Evolutionary conservation across 768 basidiomycete genomes (phyloP), one percentile per base, ranked within the genome.

Genomic region (Termitomyces sp.): DNA sequence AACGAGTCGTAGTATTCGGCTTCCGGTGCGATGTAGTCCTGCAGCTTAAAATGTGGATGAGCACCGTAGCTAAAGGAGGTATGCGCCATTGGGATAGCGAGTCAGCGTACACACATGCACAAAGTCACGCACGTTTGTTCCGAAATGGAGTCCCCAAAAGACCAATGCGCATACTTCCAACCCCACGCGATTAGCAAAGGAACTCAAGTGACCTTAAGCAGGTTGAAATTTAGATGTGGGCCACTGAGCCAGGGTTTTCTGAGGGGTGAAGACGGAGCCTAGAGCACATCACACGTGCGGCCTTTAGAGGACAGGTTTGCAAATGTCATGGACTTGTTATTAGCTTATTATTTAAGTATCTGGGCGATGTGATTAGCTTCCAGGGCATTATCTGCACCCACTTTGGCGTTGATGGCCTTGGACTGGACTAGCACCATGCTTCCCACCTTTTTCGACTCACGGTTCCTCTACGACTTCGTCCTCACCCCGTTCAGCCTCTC

Each of bases 101-200:
- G 48, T 35, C 25, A 37, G 31, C 17, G 17, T 41, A 37, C 55
- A 43, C 55, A 56, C 55, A 56, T 56, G 47, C 31, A 23, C 21
- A 3, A 25, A 54, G 14, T 45, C 12, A 34, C 55, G 41, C 55
- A 56, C 55, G 55, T 56, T 56, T 49, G 55, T 56, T n/a, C 47
- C 29, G 6, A 29, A 17, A 43, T 25, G n/a, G 12, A 38, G 11
- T 34, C 3, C 14, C 10, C 4, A 12, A 5, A 31, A 21, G 2
- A 48, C 1, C 21, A 23, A 23, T 34, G 19, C 11, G 12, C 31
- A 21, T 34, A 3, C 19, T 23, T 35, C 34, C 25, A n/a, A n/a
- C n/a, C 29, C 17, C 11, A 9, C 29, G 25, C 25, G 35, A 38
- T 51, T 25, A 12, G 17, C 25, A 12, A 38, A 27, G 25, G 11